These are phyloP conservation scores for Pythium oligandrum DNA, from an alignment of 352 stramenopile genomes.

Conservation along the genomic window DNA sequence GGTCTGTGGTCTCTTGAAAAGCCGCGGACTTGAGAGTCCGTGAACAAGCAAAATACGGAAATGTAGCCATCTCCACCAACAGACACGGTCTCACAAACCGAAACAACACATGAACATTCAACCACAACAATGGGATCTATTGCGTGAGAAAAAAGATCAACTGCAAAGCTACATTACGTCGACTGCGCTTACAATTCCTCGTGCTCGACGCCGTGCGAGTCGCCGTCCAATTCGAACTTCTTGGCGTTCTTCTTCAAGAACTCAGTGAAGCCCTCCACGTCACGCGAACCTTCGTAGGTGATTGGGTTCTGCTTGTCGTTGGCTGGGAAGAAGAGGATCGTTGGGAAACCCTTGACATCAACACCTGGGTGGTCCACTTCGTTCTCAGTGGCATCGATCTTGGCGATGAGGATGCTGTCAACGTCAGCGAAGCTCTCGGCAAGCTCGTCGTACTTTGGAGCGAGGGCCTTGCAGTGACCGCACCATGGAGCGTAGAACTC, in stretches of 20 bases:
- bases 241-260: slow-evolving; percentile 88
- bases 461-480: slow-evolving; percentile 82
- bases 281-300: slow-evolving; percentile 78
- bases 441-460: slow-evolving; percentile 89
- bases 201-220: slow-evolving; percentile 53
- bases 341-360: slow-evolving; percentile 92
- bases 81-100: no score
- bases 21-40: no score
- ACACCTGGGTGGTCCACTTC: slow-evolving; percentile 90
- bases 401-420: slow-evolving; percentile 91
- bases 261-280: slow-evolving; percentile 77
- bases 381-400: slow-evolving; percentile 96
- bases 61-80: no score
- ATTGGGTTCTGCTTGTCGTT: slow-evolving; percentile 87
- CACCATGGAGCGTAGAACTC: slow-evolving; percentile 83
- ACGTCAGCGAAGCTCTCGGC: slow-evolving; percentile 86
- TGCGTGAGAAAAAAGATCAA: no score
- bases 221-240: slow-evolving; percentile 72
- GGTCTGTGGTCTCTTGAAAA: no score
- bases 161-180: no score
- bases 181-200: slow-evolving; percentile 44
- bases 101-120: no score
- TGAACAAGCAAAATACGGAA: no score
- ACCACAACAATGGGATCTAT: no score
- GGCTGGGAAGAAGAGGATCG: slow-evolving; percentile 92